Evolutionary conservation across 305 asterid genomes (phyloP).

Genomic region (Ilex paraguariensis): DNA sequence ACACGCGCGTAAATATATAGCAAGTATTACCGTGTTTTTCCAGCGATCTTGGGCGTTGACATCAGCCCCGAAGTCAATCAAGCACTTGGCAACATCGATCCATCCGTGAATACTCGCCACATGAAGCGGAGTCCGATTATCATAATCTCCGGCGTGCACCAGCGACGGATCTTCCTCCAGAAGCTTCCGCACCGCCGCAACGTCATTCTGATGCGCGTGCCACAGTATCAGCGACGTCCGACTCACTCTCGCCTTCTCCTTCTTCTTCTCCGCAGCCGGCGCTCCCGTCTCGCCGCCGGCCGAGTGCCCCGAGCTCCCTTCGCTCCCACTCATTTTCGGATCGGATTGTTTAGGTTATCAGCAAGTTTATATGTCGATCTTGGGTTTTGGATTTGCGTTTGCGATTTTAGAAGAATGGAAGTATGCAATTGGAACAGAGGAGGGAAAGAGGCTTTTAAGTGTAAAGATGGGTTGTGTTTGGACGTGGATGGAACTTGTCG

Average conservation of each 20-base stretch:
- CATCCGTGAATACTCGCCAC: constrained; percentile 94
- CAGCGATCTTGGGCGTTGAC: constrained; percentile 98
- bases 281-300: constrained; percentile 36
- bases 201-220: constrained; percentile 96
- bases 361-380: no score
- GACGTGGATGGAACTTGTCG: no score
- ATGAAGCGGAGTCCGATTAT: constrained; percentile 87
- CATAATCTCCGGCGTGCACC: constrained; percentile 84
- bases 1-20: no score
- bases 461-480: no score
- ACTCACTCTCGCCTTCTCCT: constrained; percentile 79
- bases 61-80: constrained; percentile 71
- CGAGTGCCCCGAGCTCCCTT: constrained; percentile 37
- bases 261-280: constrained; percentile 43
- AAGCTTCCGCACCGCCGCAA: constrained; percentile 65
- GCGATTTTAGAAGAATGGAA: no score
- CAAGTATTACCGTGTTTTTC: constrained; percentile 71
- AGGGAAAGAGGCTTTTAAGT: no score
- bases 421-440: no score
- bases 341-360: no score
- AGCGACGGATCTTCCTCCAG: constrained; percentile 79
- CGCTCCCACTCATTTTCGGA: constrained; percentile 63
- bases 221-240: constrained; percentile 81
- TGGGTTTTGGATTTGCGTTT: no score
- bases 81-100: constrained; percentile 79